These are phyloP conservation scores for Nannochloris sp. DNA, from an alignment of 139 green algal species.

Conservation along the genomic window DNA sequence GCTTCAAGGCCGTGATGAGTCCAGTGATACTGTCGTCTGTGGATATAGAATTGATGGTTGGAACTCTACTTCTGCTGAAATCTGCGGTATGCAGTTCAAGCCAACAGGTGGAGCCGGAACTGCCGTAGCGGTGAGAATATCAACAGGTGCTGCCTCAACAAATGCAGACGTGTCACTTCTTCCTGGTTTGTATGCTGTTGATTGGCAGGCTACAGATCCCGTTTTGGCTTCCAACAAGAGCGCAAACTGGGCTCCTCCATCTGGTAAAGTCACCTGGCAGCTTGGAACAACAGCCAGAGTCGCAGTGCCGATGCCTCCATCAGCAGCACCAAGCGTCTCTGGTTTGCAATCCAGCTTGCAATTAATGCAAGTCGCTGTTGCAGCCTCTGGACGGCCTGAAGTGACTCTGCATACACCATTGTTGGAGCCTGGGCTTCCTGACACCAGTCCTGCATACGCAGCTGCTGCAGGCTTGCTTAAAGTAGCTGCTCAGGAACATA, in stretches of 20 bases:
- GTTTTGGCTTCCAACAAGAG: background rate
- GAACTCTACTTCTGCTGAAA: background rate
- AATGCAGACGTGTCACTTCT: too few species aligned
- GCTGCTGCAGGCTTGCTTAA: conserved; percentile 2
- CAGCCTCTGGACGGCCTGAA: background rate
- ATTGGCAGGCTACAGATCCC: background rate
- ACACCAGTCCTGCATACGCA: background rate
- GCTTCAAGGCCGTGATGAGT: background rate
- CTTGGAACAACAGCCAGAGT: background rate
- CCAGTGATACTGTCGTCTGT: background rate
- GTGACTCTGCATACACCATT: background rate
- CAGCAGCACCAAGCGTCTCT: background rate
- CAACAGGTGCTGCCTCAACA: background rate
- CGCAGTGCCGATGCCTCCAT: background rate
- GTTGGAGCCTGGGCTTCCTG: background rate
- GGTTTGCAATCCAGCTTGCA: background rate
- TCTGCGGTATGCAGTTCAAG: background rate
- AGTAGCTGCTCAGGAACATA: conserved; percentile 11
- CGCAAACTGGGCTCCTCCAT: background rate
- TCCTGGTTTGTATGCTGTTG: background rate
- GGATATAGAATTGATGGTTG: background rate
- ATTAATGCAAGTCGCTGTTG: background rate
- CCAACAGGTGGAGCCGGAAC: background rate
- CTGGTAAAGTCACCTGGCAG: background rate
- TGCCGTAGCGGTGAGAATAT: background rate